phyloP scores from a whole-genome alignment of 805 yeast species.

The Candida pseudofarinosa region DNA sequence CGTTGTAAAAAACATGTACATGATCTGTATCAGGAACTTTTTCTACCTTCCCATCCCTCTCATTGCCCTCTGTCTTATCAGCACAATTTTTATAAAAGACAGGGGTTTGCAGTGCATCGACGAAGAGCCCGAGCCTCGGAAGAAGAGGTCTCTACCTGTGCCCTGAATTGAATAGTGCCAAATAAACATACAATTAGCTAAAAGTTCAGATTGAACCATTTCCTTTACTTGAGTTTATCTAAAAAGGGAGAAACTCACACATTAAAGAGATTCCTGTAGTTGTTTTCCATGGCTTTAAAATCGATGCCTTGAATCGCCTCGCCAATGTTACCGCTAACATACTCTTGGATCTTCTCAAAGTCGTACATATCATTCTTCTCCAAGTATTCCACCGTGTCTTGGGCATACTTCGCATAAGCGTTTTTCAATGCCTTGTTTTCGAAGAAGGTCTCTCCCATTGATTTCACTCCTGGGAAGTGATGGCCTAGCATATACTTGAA shows the following conservation, averaged over 20 bases:
- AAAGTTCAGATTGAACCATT: too few species aligned
- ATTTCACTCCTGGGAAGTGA: constrained; percentile 3
- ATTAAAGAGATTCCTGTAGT: not conserved
- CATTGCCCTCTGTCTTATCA: constrained; percentile 27
- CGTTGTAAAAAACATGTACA: constrained; percentile 20
- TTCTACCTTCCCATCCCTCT: constrained; percentile 34
- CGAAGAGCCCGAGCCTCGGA: constrained; percentile 14
- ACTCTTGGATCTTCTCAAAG: constrained; percentile 6
- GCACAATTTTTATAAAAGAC: constrained; percentile 32
- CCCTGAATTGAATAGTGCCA: too few species aligned
- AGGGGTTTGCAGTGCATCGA: constrained; percentile 35
- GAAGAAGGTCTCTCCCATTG: not conserved
- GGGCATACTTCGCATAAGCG: constrained; percentile 11
- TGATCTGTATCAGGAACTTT: constrained; percentile 24
- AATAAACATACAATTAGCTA: too few species aligned
- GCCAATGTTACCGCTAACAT: constrained; percentile 4
- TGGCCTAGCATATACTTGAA: constrained; percentile 3
- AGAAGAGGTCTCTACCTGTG: too few species aligned
- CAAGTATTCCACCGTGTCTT: constrained; percentile 9
- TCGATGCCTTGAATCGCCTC: constrained; percentile 1
- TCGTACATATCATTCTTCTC: constrained; percentile 3
- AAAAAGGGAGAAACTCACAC: too few species aligned
- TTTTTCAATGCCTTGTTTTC: constrained; percentile 14
- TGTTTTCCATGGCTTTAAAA: not conserved
- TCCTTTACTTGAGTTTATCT: too few species aligned